Evolutionary conservation across 768 basidiomycete genomes (phyloP).

Genomic region (Lentinula aciculospora): DNA sequence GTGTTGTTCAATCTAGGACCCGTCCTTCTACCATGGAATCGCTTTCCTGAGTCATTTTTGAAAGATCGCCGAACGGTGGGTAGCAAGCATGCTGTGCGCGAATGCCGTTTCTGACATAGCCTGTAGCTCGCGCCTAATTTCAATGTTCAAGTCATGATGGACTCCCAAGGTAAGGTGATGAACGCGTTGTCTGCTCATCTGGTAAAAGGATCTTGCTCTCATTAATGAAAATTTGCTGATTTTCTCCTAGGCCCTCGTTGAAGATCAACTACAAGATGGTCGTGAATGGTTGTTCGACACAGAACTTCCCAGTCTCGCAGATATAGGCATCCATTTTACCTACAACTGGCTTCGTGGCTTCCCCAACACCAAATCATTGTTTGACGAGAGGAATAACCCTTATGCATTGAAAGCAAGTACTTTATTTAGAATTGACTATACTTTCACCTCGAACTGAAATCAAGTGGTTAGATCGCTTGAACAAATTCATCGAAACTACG

Average conservation of each 20-base stretch:
- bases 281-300: conserved; percentile 57
- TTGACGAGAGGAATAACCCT: conserved; percentile 33
- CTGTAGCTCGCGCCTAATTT: conserved; percentile 31
- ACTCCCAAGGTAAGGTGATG: conserved; percentile 22
- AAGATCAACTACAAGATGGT: conserved; percentile 43
- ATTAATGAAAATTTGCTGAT: not conserved
- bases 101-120: not conserved
- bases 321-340: conserved; percentile 46
- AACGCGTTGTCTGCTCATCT: conserved; percentile 42
- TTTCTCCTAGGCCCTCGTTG: conserved; percentile 21
- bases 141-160: conserved; percentile 29
- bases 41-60: conserved; percentile 38
- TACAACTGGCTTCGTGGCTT: conserved; percentile 38
- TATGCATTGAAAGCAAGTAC: conserved; percentile 31
- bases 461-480: conserved; percentile 44
- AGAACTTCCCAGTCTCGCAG: conserved; percentile 42
- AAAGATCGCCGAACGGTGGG: conserved; percentile 43
- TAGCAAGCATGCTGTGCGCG: conserved; percentile 1
- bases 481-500: conserved; percentile 24
- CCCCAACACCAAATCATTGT: conserved; percentile 27
- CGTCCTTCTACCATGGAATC: conserved; percentile 41
- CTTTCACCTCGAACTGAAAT: not conserved
- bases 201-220: conserved; percentile 23
- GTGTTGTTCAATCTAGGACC: conserved; percentile 36
- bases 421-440: not conserved